Conservation (phyloP, 768 basidiomycete genomes). For the Clitopilus passeckerianus region DNA sequence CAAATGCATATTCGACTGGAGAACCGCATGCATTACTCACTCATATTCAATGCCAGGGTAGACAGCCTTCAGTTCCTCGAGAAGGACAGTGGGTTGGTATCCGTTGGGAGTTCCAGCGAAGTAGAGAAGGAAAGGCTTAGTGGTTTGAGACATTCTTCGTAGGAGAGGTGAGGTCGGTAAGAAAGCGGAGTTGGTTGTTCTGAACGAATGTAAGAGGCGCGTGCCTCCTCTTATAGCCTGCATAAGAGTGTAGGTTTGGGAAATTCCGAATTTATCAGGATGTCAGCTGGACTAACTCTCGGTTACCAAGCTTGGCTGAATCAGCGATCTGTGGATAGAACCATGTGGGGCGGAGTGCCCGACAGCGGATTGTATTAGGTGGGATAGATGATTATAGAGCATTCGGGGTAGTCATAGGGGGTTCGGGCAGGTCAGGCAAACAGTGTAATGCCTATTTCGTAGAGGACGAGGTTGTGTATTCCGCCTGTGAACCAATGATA, state of each 20-base stretch:
- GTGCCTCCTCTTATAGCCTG: constrained; percentile 1
- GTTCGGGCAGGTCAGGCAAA: neutral
- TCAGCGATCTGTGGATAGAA: neutral
- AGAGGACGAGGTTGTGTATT: constrained; percentile 19
- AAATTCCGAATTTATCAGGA: neutral
- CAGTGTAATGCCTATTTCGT: constrained; percentile 15
- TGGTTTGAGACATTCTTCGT: constrained; percentile 22
- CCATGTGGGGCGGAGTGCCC: neutral
- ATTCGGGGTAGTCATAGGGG: neutral
- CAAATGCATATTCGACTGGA: too few relatives aligned
- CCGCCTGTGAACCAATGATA: constrained; percentile 48
- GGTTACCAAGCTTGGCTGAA: constrained; percentile 1
- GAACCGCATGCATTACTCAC: constrained; percentile 10
- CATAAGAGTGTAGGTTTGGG: neutral
- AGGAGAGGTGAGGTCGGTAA: constrained; percentile 23
- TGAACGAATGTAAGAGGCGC: neutral
- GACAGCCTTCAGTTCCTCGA: constrained; percentile 58
- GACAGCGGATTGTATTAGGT: neutral
- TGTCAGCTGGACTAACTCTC: neutral
- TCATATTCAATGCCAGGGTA: constrained; percentile 47
- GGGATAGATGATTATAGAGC: neutral
- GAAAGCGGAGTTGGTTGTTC: neutral
- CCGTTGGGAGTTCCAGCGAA: constrained; percentile 61
- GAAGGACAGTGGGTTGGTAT: constrained; percentile 39
- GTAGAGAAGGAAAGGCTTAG: constrained; percentile 46